Percentiles rank a stretch among this genome's conserved stretches.
Evolutionary conservation across 1,284 basidiomycete species (phyloP).

Genomic region (Marasmius fiardii): DNA sequence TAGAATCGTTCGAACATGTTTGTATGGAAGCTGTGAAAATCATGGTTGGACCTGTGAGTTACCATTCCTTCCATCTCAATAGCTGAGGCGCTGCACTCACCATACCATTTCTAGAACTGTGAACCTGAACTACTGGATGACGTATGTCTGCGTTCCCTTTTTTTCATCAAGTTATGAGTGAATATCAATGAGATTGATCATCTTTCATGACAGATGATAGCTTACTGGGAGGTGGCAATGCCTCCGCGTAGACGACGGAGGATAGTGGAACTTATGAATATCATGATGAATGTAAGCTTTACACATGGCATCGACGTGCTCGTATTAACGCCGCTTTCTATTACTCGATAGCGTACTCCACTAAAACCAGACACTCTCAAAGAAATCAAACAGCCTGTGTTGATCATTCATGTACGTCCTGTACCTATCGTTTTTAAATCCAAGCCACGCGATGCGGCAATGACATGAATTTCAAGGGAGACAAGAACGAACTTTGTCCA

Average conservation of each 20-base stretch:
- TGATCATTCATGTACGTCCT: conserved; percentile 66
- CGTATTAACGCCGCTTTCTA: conserved; percentile 1
- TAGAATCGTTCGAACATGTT: conserved; percentile 65
- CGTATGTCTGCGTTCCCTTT: conserved; percentile 29
- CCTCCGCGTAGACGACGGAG: conserved; percentile 52
- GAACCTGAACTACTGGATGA: conserved; percentile 60
- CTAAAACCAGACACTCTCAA: conserved; percentile 45
- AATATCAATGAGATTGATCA: no score
- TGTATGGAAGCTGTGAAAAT: conserved; percentile 54
- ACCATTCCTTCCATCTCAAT: neutral
- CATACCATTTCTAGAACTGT: conserved; percentile 34
- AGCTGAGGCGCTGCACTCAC: conserved; percentile 3
- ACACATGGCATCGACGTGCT: conserved; percentile 2
- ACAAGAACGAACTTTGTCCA: conserved; percentile 52
- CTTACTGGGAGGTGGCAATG: conserved; percentile 55
- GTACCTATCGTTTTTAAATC: neutral
- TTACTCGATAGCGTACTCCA: conserved; percentile 43
- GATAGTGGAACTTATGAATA: conserved; percentile 48
- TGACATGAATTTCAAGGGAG: conserved; percentile 43
- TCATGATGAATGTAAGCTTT: conserved; percentile 54
- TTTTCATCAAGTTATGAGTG: no score
- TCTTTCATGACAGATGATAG: conserved; percentile 57
- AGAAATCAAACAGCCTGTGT: conserved; percentile 56
- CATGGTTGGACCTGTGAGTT: conserved; percentile 48
- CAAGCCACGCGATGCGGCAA: neutral